phyloP scores from a whole-genome alignment of 768 basidiomycete species.

The Mycena capillaripes region DNA sequence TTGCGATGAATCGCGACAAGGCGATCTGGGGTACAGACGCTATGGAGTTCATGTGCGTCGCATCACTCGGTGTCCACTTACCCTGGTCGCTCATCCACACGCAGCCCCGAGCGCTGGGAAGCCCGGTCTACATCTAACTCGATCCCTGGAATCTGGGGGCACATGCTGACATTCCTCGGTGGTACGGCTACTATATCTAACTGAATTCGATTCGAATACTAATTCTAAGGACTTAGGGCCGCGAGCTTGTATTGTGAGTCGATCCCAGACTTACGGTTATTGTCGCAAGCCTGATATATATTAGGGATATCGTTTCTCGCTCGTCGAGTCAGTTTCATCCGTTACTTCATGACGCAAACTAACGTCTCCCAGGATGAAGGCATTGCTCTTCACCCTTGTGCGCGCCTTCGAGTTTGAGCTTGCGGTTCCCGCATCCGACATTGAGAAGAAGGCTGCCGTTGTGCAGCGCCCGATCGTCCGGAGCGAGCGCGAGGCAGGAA shows the following conservation, averaged over 20 bases:
- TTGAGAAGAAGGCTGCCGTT: slow-evolving; percentile 54
- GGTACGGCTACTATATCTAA: no score
- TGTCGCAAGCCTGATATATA: slow-evolving; percentile 3
- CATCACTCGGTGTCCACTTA: background rate
- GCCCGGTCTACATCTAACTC: slow-evolving; percentile 41
- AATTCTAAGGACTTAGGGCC: no score
- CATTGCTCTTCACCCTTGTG: slow-evolving; percentile 63
- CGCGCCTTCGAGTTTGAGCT: slow-evolving; percentile 69
- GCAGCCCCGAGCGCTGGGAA: slow-evolving; percentile 69
- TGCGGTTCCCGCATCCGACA: slow-evolving; percentile 61
- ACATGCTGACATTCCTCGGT: slow-evolving; percentile 62
- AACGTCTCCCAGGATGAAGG: slow-evolving; percentile 50
- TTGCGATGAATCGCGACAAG: slow-evolving; percentile 53
- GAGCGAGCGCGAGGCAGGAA: slow-evolving; percentile 52
- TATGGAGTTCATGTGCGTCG: slow-evolving; percentile 54
- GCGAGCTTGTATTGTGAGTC: slow-evolving; percentile 60
- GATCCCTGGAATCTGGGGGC: slow-evolving; percentile 63
- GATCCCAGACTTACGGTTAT: background rate
- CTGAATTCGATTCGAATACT: no score
- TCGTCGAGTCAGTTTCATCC: slow-evolving; percentile 57
- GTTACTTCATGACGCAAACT: background rate
- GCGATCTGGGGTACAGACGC: slow-evolving; percentile 62
- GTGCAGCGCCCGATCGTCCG: slow-evolving; percentile 61
- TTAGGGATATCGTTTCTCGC: slow-evolving; percentile 59
- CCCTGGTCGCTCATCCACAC: background rate